A percentile compares a stretch with the other conserved stretches of the same genome.
phyloP scores from a whole-genome alignment of 1,284 basidiomycete species.

The Pholiota adiposa region DNA sequence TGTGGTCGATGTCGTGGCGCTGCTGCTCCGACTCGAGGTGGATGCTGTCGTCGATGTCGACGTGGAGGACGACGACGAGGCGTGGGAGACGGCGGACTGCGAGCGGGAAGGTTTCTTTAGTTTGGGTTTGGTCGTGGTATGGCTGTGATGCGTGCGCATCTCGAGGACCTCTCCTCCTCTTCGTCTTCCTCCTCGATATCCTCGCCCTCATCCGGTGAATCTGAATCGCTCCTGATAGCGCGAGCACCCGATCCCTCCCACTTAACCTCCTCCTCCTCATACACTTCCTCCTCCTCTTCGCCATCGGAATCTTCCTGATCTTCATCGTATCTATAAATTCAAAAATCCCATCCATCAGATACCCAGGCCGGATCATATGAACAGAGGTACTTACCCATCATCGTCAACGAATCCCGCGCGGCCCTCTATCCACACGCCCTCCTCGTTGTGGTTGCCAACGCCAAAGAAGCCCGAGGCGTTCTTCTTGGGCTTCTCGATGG shows the following conservation, averaged over 20 bases:
- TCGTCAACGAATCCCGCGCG: slow-evolving; percentile 43
- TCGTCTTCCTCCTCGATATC: slow-evolving; percentile 50
- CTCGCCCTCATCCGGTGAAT: slow-evolving; percentile 27
- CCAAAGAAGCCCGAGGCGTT: slow-evolving; percentile 27
- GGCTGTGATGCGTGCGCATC: slow-evolving; percentile 48
- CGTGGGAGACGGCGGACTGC: slow-evolving; percentile 41
- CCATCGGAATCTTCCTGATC: slow-evolving; percentile 57
- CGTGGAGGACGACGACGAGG: slow-evolving; percentile 42
- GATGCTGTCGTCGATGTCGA: slow-evolving; percentile 34
- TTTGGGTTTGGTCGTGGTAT: slow-evolving; percentile 15
- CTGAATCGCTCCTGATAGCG: slow-evolving; percentile 43
- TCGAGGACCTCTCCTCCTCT: slow-evolving; percentile 68
- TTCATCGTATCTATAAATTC: slow-evolving; percentile 59
- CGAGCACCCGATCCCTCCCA: slow-evolving; percentile 31
- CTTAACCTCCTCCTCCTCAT: slow-evolving; percentile 4
- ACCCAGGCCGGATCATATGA: neutral
- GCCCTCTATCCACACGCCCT: slow-evolving; percentile 22
- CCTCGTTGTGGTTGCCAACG: slow-evolving; percentile 15
- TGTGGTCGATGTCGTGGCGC: slow-evolving; percentile 28
- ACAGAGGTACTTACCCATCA: slow-evolving; percentile 57
- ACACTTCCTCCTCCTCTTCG: slow-evolving; percentile 15
- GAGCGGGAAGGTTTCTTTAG: slow-evolving; percentile 37
- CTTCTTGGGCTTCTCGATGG: slow-evolving; percentile 77
- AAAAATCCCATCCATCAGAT: neutral
- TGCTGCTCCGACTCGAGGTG: slow-evolving; percentile 25